Conservation (phyloP, 768 basidiomycete genomes). For the Phlebiopsis gigantea region DNA sequence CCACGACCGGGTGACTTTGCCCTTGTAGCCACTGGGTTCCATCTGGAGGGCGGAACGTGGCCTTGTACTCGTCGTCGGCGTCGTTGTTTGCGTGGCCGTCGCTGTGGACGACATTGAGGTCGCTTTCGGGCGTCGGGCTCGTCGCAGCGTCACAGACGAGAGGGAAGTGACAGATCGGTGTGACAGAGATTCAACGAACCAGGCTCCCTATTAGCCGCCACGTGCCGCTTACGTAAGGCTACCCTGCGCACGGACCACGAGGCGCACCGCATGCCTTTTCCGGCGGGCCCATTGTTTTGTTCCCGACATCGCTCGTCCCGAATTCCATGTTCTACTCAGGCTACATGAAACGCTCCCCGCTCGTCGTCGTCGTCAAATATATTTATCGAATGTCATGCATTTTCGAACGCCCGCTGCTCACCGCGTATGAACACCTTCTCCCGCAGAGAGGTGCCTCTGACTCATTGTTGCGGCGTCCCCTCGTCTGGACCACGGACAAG, state of each 20-base stretch:
- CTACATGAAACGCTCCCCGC: background rate
- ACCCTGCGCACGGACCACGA: conserved; percentile 9
- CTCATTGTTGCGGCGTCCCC: background rate
- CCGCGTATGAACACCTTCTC: background rate
- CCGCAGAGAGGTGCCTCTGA: background rate
- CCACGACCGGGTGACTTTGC: conserved; percentile 57
- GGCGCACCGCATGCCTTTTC: background rate
- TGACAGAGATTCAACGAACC: conserved; percentile 16
- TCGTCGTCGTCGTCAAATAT: background rate
- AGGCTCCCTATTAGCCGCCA: background rate
- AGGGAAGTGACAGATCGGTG: conserved; percentile 26
- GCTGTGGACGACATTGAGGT: conserved; percentile 17
- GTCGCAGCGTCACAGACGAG: conserved; percentile 22
- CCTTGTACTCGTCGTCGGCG: conserved; percentile 9
- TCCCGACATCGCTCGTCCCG: background rate
- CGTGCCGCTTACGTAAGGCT: background rate
- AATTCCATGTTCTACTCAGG: background rate
- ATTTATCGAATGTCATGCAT: background rate
- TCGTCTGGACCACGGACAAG: background rate
- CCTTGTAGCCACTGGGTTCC: conserved; percentile 36
- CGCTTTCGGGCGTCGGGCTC: conserved; percentile 7
- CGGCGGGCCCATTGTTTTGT: background rate
- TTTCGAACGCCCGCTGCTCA: background rate
- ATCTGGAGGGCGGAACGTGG: background rate
- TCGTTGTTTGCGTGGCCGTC: conserved; percentile 9